Evolutionary conservation across 805 yeast genomes (phyloP).

Genomic region (Hanseniaspora lindneri): DNA sequence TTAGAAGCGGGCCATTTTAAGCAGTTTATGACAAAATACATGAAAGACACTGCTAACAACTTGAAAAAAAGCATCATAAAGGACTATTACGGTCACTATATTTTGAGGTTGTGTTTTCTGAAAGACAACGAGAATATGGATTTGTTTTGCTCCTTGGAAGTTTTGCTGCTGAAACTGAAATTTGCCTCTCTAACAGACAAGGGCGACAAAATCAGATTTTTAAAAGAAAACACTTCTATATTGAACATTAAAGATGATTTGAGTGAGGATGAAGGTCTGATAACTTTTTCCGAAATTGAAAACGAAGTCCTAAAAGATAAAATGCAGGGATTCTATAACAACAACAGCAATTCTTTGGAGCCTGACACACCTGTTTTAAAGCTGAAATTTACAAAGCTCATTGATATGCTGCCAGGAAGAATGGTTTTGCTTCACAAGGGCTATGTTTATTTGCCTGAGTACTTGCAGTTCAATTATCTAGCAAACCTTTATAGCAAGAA

Average conservation of each 20-base stretch:
- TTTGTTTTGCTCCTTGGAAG: slow-evolving; percentile 68
- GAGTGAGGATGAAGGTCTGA: slow-evolving; percentile 51
- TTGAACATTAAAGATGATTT: slow-evolving; percentile 18
- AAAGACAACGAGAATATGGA: slow-evolving; percentile 71
- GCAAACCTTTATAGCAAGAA: slow-evolving; percentile 52
- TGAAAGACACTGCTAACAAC: slow-evolving; percentile 49
- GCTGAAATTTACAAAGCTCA: slow-evolving; percentile 76
- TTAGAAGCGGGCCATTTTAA: slow-evolving; percentile 43
- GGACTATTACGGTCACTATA: slow-evolving; percentile 87
- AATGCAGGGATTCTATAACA: slow-evolving; percentile 7
- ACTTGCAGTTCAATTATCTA: slow-evolving; percentile 61
- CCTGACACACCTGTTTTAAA: slow-evolving; percentile 60
- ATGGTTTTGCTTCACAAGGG: slow-evolving; percentile 58
- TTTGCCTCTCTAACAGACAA: slow-evolving; percentile 47
- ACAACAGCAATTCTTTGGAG: slow-evolving; percentile 33
- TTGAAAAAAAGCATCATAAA: slow-evolving; percentile 33
- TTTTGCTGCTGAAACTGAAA: slow-evolving; percentile 60
- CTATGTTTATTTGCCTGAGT: slow-evolving; percentile 71
- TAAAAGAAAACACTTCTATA: slow-evolving; percentile 46
- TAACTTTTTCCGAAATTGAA: slow-evolving; percentile 25
- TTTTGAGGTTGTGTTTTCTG: slow-evolving; percentile 79
- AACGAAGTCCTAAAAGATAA: slow-evolving; percentile 37
- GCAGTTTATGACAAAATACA: slow-evolving; percentile 43
- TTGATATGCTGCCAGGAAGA: slow-evolving; percentile 64
- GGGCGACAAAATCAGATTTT: slow-evolving; percentile 65